Conservation (phyloP, 2,329 filamentous ascomycete genomes). For the Tolypocladium amazonense region DNA sequence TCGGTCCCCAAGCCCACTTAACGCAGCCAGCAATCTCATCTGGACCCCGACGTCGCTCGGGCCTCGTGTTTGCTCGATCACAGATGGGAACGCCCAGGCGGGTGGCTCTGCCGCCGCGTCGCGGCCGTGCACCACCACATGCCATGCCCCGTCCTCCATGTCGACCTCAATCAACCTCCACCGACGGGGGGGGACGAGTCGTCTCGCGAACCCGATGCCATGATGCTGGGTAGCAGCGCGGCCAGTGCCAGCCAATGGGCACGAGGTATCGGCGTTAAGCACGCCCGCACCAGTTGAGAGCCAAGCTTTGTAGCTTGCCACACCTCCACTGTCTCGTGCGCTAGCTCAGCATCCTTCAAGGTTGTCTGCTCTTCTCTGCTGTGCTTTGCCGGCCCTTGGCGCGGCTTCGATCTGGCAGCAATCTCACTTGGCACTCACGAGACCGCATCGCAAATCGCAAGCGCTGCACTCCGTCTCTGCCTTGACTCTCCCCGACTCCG, state of each 20-base stretch:
- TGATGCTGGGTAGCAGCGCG: background rate
- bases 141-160: background rate
- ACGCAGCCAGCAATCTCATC: background rate
- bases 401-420: background rate
- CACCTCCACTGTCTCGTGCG: background rate
- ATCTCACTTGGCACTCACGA: background rate
- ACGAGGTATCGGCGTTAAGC: background rate
- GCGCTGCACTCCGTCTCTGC: background rate
- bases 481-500: background rate
- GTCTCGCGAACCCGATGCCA: background rate
- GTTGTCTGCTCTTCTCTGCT: background rate
- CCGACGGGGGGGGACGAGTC: background rate
- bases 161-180: background rate
- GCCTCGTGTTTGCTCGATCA: background rate
- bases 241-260: background rate
- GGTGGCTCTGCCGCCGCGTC: background rate
- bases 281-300: background rate
- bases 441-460: background rate
- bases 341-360: background rate
- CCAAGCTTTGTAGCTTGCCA: background rate
- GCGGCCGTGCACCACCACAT: background rate
- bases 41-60: background rate
- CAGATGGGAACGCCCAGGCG: background rate
- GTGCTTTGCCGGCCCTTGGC: background rate
- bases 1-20: background rate